Base-by-base conservation (phyloP, 108 stramenopile genomes). In the Pinguiococcus pyrenoidosus region DNA sequence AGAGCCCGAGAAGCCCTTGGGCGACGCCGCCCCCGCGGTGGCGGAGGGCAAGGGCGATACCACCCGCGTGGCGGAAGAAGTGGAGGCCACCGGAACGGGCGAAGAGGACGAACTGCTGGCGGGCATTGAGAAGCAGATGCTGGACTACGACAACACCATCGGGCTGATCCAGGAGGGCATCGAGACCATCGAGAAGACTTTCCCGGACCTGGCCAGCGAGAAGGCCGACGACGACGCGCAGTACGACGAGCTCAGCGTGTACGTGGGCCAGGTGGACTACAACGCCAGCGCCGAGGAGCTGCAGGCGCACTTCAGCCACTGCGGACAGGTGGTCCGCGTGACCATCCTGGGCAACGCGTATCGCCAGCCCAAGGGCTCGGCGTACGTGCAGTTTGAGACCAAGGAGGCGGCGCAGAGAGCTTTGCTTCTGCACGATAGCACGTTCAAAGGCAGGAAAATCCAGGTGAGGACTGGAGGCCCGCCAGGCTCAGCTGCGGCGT, bases 261-360 rank as follows among this genome's bases (percentile, higher is more conserved):
- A 92, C 69, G 94, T 96, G 4, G 95, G 95, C 3, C 91, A 96
- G 62, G 89, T 96, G 20, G 89, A 93, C 51, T 93, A 96, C 73
- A 75, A 83, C 10, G 70, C 88, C 3, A 91, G 86, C 4, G 87
- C 91, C 1, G 90, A 92, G 58, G 90, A 96, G 49, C 56, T 96
- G 27, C 73, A 88, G 43, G 58, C 79, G 2, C 91, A 93, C 64
- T 96, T 96, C 72, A 75, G 83, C 56, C 75, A 77, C 0, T 96
- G 95, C 59, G 95, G 91, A 8, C 83, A 81, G 7, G 84, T 96
- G 27, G 89, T 93, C 51, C 75, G 95, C n/a, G 87, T 96, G 2
- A 96, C 95, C 20, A 96, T 96, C 57, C 82, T 89, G 17, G 93
- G 95, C 59, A 88, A 96, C 72, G 90, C 91, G 62, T 79, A 73